Percentiles rank a stretch among this genome's conserved stretches.
Evolutionary conservation across 805 yeast genomes (phyloP).

Genomic region (Clavispora santaluciae): DNA sequence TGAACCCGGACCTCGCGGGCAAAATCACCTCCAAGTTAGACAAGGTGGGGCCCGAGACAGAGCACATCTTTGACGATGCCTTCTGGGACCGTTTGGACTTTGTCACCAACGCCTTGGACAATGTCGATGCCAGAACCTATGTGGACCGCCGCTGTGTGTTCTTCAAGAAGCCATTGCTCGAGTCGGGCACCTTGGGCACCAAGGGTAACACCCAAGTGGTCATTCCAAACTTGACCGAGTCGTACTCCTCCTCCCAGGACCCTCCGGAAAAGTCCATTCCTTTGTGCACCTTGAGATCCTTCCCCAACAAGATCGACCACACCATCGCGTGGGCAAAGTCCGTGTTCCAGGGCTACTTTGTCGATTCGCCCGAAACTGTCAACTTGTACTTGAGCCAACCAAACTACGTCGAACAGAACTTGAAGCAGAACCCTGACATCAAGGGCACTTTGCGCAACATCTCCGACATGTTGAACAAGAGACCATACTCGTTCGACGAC

Average conservation of each 20-base stretch:
- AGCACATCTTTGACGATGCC: conserved; percentile 72
- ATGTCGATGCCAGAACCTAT: conserved; percentile 95
- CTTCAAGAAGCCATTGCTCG: conserved; percentile 84
- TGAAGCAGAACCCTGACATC: conserved; percentile 90
- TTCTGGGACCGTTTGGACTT: conserved; percentile 85
- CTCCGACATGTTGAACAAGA: conserved; percentile 63
- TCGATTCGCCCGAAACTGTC: conserved; percentile 89
- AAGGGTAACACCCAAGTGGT: conserved; percentile 98
- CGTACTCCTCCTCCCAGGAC: conserved; percentile 93
- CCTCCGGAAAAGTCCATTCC: conserved; percentile 99
- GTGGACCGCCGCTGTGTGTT: conserved; percentile 96
- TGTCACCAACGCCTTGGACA: conserved; percentile 95
- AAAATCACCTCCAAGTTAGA: conserved; percentile 74
- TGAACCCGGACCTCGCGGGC: conserved; percentile 81
- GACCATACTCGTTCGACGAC: conserved; percentile 88
- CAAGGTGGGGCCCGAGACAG: conserved; percentile 93
- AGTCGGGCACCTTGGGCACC: conserved; percentile 96
- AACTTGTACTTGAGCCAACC: conserved; percentile 88
- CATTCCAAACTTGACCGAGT: conserved; percentile 89
- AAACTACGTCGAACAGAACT: conserved; percentile 82
- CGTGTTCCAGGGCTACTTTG: conserved; percentile 85
- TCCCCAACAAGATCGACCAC: conserved; percentile 97
- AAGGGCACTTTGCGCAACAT: conserved; percentile 83
- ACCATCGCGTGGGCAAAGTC: conserved; percentile 99
- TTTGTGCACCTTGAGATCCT: conserved; percentile 91